Conservation (phyloP, 176 grass and related monocot genomes). For the Miscanthus lutarioriparius region DNA sequence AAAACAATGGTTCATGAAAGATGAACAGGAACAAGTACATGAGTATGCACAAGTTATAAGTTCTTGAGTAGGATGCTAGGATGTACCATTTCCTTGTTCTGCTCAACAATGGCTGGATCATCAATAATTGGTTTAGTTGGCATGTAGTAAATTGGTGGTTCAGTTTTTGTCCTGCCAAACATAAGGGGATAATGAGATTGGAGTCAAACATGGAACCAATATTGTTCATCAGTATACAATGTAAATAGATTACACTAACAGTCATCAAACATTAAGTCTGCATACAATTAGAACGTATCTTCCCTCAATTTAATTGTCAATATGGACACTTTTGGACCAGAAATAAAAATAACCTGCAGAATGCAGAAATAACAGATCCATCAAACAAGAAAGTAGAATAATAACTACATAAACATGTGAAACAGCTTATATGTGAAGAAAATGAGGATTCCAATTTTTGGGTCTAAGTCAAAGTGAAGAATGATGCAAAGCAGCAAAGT, state of each 20-base stretch:
- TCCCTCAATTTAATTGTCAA: conserved; percentile 98
- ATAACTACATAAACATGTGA: conserved; percentile 15
- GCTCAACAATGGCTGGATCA: conserved; percentile 57
- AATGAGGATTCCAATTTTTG: conserved; percentile 4
- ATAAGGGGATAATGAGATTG: conserved; percentile 5
- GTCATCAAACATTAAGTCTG: conserved; percentile 60
- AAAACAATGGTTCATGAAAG: background rate
- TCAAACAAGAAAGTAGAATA: conserved; percentile 32
- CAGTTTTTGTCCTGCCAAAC: conserved; percentile 86
- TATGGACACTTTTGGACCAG: conserved; percentile 97
- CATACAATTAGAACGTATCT: conserved; percentile 86
- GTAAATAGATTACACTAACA: conserved; percentile 41
- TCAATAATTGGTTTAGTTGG: conserved; percentile 76
- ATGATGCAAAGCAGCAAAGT: conserved; percentile 20
- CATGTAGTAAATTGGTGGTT: conserved; percentile 95
- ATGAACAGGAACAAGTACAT: background rate
- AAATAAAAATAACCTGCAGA: conserved; percentile 99
- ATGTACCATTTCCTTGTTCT: conserved; percentile 75
- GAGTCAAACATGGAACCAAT: conserved; percentile 40
- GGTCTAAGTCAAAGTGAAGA: conserved; percentile 4
- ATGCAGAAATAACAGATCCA: conserved; percentile 38
- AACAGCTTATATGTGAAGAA: background rate
- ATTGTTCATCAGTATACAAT: conserved; percentile 17
- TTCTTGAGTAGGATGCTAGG: conserved; percentile 6
- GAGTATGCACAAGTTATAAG: conserved; percentile 17